A percentile compares a stretch with the other conserved stretches of the same genome.
phyloP scores from a whole-genome alignment of 2,329 filamentous ascomycete genomes.

The Ceratocystis papillata region DNA sequence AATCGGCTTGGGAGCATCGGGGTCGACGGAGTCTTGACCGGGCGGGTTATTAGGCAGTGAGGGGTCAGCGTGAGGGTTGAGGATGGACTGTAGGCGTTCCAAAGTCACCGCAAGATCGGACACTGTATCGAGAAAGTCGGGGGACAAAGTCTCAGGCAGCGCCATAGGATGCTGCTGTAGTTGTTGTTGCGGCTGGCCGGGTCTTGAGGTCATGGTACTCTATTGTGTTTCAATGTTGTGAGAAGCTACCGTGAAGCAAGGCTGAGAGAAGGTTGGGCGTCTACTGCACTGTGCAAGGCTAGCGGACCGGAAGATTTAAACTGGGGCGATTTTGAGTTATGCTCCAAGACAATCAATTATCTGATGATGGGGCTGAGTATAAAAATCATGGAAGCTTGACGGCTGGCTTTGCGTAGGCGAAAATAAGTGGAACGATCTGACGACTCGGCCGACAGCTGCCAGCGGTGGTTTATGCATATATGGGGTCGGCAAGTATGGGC shows the following conservation, averaged over 20 bases:
- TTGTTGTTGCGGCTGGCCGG: conserved; percentile 4
- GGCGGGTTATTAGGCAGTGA: not conserved
- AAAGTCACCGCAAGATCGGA: conserved; percentile 72
- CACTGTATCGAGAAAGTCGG: conserved; percentile 75
- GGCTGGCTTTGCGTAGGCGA: not conserved
- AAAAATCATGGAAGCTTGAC: not conserved
- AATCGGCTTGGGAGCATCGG: conserved; percentile 32
- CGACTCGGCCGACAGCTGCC: conserved; percentile 6
- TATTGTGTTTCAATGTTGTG: not conserved
- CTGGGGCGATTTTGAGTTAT: no score
- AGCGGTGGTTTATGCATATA: not conserved
- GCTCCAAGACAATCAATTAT: no score
- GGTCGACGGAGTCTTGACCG: conserved; percentile 1
- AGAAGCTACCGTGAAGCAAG: not conserved
- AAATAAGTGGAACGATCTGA: not conserved
- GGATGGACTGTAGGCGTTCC: conserved; percentile 51
- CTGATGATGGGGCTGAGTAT: no score
- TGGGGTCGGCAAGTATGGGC: not conserved
- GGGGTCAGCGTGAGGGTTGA: conserved; percentile 28
- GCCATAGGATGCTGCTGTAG: conserved; percentile 37
- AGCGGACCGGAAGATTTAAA: no score
- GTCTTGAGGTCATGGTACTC: conserved; percentile 11
- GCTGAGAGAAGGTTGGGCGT: not conserved
- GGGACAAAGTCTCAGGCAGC: conserved; percentile 56
- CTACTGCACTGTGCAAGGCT: not conserved